Percentiles rank a stretch among this genome's conserved stretches.
These are phyloP conservation scores for Trametes maxima DNA, from an alignment of 768 basidiomycete genomes.

Conservation along the genomic window DNA sequence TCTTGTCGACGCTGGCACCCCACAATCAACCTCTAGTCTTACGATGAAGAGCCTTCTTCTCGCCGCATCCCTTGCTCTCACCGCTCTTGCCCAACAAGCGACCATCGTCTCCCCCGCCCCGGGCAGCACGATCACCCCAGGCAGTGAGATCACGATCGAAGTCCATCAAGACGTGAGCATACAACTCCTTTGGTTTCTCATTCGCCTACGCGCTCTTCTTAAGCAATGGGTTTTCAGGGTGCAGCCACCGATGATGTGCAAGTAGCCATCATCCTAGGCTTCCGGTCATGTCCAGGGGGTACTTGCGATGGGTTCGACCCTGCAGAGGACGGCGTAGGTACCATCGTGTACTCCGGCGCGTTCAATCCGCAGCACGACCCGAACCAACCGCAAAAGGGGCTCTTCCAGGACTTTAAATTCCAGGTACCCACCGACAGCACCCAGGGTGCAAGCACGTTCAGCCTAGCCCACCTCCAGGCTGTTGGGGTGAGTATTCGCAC, in stretches of 20 bases:
- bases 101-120: conserved; percentile 44
- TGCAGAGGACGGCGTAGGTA: conserved; percentile 39
- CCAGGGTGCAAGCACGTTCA: conserved; percentile 5
- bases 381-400: conserved; percentile 32
- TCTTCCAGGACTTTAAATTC: conserved; percentile 50
- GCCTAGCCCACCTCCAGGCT: conserved; percentile 15
- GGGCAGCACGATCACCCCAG: conserved; percentile 39
- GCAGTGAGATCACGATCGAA: conserved; percentile 45
- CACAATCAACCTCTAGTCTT: background rate
- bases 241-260: conserved; percentile 43
- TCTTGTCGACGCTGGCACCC: background rate
- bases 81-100: conserved; percentile 44
- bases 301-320: conserved; percentile 14
- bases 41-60: conserved; percentile 26
- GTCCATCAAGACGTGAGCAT: conserved; percentile 36
- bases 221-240: conserved; percentile 33
- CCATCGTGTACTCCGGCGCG: conserved; percentile 49
- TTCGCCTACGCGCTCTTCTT: background rate
- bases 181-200: background rate
- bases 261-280: conserved; percentile 48
- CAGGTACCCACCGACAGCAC: conserved; percentile 35
- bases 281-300: conserved; percentile 41
- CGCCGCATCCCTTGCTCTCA: conserved; percentile 34
- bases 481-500: conserved; percentile 10
- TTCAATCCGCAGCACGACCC: conserved; percentile 42